A percentile compares a stretch with the other conserved stretches of the same genome.
Conservation (phyloP, 805 yeast species). For the Naumovozyma castellii region DNA sequence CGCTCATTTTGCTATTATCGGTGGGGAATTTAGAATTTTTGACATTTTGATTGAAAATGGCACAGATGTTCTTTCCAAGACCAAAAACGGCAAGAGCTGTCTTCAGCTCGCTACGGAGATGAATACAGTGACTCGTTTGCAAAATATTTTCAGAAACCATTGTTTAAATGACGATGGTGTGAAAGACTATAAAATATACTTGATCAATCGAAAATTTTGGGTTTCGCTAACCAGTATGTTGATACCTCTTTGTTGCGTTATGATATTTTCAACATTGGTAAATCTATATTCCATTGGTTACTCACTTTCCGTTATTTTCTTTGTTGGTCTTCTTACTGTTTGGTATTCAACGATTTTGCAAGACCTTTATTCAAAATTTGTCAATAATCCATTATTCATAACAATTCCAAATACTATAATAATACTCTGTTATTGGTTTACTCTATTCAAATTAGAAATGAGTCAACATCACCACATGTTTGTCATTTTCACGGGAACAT, state of each 20-base stretch:
- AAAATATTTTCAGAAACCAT: slow-evolving; percentile 46
- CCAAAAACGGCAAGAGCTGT: slow-evolving; percentile 50
- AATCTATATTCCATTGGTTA: neutral
- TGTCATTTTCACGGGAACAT: too few relatives aligned
- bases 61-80: slow-evolving; percentile 42
- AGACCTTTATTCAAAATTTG: too few relatives aligned
- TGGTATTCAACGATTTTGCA: neutral
- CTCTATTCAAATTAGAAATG: too few relatives aligned
- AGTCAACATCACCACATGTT: too few relatives aligned
- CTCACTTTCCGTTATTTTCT: neutral
- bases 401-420: neutral
- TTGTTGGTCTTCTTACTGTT: neutral
- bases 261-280: neutral
- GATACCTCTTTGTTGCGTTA: neutral
- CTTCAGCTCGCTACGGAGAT: slow-evolving; percentile 63
- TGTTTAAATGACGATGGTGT: slow-evolving; percentile 38
- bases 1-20: slow-evolving; percentile 73
- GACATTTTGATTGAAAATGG: slow-evolving; percentile 50
- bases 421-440: neutral
- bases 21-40: slow-evolving; percentile 52
- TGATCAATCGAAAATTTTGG: neutral
- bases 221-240: too few relatives aligned
- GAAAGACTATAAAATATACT: neutral
- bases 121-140: slow-evolving; percentile 36
- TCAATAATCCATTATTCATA: too few relatives aligned